Conservation (phyloP, 2,329 filamentous ascomycete genomes). For the Reticulascus tulasneorum region DNA sequence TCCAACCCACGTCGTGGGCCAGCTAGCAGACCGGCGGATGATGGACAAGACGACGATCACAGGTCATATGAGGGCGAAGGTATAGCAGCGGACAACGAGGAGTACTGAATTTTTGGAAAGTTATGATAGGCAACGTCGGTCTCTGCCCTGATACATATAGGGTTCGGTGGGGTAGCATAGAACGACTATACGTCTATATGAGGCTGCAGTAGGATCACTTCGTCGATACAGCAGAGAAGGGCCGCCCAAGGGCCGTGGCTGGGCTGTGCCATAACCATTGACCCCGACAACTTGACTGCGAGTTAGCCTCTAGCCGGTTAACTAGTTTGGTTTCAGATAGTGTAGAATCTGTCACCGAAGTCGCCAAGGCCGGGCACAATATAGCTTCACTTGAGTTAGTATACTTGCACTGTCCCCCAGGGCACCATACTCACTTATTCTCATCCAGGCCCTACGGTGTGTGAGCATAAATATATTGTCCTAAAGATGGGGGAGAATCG, state of each 20-base stretch:
- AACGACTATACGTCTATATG: too few species aligned
- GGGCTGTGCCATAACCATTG: too few species aligned
- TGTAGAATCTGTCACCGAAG: constrained; percentile 95
- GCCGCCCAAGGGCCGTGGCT: too few species aligned
- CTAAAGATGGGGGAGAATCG: neutral
- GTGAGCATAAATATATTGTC: neutral
- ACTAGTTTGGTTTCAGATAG: constrained; percentile 52
- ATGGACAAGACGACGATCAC: constrained; percentile 48
- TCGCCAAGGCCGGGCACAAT: constrained; percentile 92
- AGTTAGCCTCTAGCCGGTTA: too few species aligned
- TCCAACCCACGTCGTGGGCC: constrained; percentile 6
- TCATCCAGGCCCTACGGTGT: constrained; percentile 82
- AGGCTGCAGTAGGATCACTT: too few species aligned
- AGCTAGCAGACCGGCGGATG: constrained; percentile 21
- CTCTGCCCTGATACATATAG: too few species aligned
- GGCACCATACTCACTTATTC: constrained; percentile 79
- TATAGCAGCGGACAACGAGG: constrained; percentile 51
- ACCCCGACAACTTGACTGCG: too few species aligned
- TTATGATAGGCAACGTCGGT: too few species aligned
- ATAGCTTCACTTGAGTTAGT: too few species aligned
- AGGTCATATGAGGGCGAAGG: constrained; percentile 50
- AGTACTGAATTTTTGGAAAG: constrained; percentile 39
- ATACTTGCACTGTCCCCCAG: too few species aligned
- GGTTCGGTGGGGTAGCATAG: too few species aligned
- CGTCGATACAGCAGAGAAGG: too few species aligned